Base-by-base conservation (phyloP, 1,284 basidiomycete species). In the Thecaphora thlaspeos region DNA sequence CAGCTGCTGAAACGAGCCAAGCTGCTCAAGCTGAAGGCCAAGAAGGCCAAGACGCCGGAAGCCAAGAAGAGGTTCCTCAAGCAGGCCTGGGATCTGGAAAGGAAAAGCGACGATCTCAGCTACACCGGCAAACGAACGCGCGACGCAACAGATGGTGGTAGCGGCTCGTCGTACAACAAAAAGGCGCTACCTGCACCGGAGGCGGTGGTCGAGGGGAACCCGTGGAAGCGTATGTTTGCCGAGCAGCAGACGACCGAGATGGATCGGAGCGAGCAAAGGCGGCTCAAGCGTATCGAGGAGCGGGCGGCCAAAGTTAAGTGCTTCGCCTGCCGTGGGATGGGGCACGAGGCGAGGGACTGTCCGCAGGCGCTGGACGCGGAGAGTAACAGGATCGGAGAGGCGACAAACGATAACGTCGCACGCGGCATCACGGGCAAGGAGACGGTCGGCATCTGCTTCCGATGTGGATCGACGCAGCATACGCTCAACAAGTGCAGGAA, bases 331-430 rank as follows among this genome's bases (percentile, higher is more conserved):
- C 84, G 92, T 48, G 83, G 87, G 68, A 85, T 83, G 59, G 92
- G 92, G 0, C 92, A 95, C 73, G 82, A 88, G 0, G 91, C 91
- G 2, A 86, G 83, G 72, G 85, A 91, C 55, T 96, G 92, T 75
- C 88, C 71, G 1, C 61, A 73, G 47, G 55, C 54, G 5, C 55
- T 71, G 48, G 68, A 68, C 15, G 59, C 55, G 3, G 60, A 64
- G 43, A 55, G 55, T 11, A 17, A 26, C 48, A 9, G 26, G 7
- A 56, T 64, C 46, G 46, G 46, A 22, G 45, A 62, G 61, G 51
- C 61, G 73, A 47, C 68, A 70, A 47, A 60, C 73, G 53, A 32
- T 36, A 34, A 48, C n/a, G 56, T 56, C 49, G 77, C 55, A 18
- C 50, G 48, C 22, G 68, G 58, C 60, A 62, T 43, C 75, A 76